Evolutionary conservation across 2,329 filamentous ascomycete species (phyloP), one percentile per base, ranked within the genome.

Genomic region (Alternaria triticimaculans): DNA sequence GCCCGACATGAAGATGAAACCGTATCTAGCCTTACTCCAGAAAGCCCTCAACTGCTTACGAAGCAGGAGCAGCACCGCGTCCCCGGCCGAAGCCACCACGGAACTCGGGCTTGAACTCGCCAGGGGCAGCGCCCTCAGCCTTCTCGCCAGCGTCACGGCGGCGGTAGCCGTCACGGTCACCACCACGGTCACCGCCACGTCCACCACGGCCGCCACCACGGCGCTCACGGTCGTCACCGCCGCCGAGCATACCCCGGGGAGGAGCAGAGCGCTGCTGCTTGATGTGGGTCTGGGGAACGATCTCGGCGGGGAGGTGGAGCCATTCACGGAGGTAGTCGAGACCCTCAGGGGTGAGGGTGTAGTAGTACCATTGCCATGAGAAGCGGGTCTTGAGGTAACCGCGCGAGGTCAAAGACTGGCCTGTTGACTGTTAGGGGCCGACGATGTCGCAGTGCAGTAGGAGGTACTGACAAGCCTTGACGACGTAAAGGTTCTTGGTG

Each of bases 251-350:
- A 82, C 96, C 96, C 81, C 96, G 94, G 82, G 96, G 95, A 85
- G 95, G 95, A 87, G 94, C 94, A 80, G 93, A 96, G 85, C 96
- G 93, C 89, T 97, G 94, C 89, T 97, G 94, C 93, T 99, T 99
- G 88, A 99, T 98, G 92, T 99, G 96, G 81, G 96, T 99, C 81
- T 96, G 94, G 78, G 96, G 96, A 76, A 99, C 96, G 82, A 99
- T 97, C 90, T 99, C 96, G 83, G 96, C 94, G 81, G 96, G 96
- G 80, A 99, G 92, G 87, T 99, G 96, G 80, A 99, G 94, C 96
- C 96, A 99, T 89, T 99, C 96, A 83, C 96, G 95, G 84, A 99
- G 94, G 90, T 99, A 99, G 88, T 98, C 95, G 84, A 99, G 95
- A 87, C 96, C 96, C 89, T 98, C 94, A 82, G 94, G 93, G 84